A percentile compares a stretch with the other conserved stretches of the same genome.
phyloP scores from a whole-genome alignment of 1,284 basidiomycete genomes.

The Cystobasidium slooffiae region DNA sequence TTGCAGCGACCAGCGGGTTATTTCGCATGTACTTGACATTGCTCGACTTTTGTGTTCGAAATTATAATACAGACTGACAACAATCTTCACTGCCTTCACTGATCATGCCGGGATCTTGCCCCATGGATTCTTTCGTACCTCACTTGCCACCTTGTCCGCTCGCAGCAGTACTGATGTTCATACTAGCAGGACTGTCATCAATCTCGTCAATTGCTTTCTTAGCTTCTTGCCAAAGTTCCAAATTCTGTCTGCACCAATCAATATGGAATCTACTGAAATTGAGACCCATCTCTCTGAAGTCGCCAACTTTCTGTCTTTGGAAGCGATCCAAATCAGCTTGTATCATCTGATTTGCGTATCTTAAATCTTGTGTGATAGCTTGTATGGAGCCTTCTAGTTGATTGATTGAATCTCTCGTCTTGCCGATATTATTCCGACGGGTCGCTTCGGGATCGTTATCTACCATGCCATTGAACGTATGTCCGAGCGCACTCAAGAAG shows the following conservation, averaged over 20 bases:
- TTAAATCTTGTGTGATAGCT: conserved; percentile 85
- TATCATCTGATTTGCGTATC: conserved; percentile 92
- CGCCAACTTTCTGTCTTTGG: conserved; percentile 96
- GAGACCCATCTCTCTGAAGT: conserved; percentile 88
- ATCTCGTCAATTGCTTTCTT: conserved; percentile 87
- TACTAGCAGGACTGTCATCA: conserved; percentile 57
- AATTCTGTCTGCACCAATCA: conserved; percentile 90
- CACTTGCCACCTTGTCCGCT: conserved; percentile 1
- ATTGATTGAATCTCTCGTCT: conserved; percentile 89
- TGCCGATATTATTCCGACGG: conserved; percentile 86
- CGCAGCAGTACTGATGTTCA: conserved; percentile 19
- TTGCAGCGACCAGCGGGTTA: too few species aligned
- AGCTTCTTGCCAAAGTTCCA: conserved; percentile 95
- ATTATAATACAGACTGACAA: too few species aligned
- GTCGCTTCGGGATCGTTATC: conserved; percentile 97
- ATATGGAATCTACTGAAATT: conserved; percentile 86
- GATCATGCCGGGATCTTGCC: background rate
- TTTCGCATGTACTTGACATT: too few species aligned
- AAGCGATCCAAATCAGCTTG: conserved; percentile 98
- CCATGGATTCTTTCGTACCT: background rate
- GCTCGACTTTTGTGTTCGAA: too few species aligned
- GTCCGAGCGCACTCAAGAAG: conserved; percentile 86
- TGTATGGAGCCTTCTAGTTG: conserved; percentile 94
- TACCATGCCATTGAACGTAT: conserved; percentile 96
- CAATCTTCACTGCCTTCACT: background rate